Base-by-base conservation (phyloP, 257 asterid genomes). In the Solanum paucissectum region DNA sequence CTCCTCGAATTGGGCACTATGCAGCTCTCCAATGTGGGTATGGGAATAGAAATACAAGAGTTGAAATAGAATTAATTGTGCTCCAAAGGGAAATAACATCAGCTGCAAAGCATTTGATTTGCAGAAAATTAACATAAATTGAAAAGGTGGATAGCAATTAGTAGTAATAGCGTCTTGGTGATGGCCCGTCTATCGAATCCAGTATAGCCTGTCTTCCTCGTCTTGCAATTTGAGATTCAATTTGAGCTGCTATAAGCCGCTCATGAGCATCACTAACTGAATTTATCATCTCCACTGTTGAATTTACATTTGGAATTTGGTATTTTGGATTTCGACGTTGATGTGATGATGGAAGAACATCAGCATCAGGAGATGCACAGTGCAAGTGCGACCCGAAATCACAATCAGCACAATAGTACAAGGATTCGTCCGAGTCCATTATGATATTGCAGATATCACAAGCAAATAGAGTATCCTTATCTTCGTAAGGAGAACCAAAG, bases 371-470 rank as follows among this genome's bases (percentile, higher is more conserved):
- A 27, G 16, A 44, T 27, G 85, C 86, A 83, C 84, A 83, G 5
- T 29, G 36, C 60, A 87, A 83, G 71, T 87, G 89, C n/a, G 84
- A 21, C 66, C 38, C 89, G 21, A 69, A 87, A 83, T 87, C 89
- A 83, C 89, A 83, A 29, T 27, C 75, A 34, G 83, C 76, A 23
- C 89, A 87, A n/a, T 87, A 87, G 75, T 87, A 87, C 10, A 83
- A 46, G 13, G 76, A 49, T 4, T 42, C 87, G 0, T 34, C 18
- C 0, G 7, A 23, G 36, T 83, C 60, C 74, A 82, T 68, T 55
- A 40, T 12, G 6, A n/a, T 55, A 34, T 76, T 33, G 40, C 87
- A 83, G 25, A 87, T 13, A 71, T 87, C 87, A 49, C 89, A 87
- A 46, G 7, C 83, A 38, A 83, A 82, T 21, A 14, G 11, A 7